Evolutionary conservation across 2,329 filamentous ascomycete species (phyloP).

Genomic region (Aspergillus proliferans): DNA sequence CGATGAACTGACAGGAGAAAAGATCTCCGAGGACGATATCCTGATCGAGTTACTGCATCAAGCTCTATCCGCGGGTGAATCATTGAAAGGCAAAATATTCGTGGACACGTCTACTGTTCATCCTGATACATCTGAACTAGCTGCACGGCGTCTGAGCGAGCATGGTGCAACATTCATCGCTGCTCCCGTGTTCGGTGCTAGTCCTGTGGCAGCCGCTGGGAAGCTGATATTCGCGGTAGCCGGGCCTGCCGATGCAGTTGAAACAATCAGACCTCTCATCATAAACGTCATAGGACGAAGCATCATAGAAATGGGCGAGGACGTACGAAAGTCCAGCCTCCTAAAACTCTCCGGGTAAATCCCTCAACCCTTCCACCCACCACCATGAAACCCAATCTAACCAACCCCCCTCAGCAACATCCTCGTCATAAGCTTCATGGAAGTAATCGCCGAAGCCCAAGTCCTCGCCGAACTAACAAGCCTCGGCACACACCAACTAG

Average conservation of each 20-base stretch:
- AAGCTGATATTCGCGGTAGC: conserved; percentile 44
- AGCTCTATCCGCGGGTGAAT: conserved; percentile 11
- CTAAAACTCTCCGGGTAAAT: conserved; percentile 41
- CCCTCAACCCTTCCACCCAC: neutral
- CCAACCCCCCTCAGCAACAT: conserved; percentile 36
- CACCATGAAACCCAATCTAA: conserved; percentile 1
- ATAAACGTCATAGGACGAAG: conserved; percentile 28
- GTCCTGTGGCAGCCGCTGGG: conserved; percentile 43
- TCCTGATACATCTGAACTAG: conserved; percentile 35
- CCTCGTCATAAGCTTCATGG: conserved; percentile 46
- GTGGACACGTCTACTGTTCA: conserved; percentile 49
- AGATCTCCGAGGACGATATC: conserved; percentile 41
- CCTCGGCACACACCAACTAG: conserved; percentile 36
- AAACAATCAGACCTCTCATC: conserved; percentile 34
- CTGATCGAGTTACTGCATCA: conserved; percentile 27
- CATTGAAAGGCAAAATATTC: conserved; percentile 36
- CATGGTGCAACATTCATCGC: conserved; percentile 37
- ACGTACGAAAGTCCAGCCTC: conserved; percentile 40
- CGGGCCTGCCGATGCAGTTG: conserved; percentile 33
- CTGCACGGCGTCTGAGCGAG: conserved; percentile 21
- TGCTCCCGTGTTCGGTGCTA: conserved; percentile 48
- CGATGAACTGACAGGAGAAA: conserved; percentile 1
- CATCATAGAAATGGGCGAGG: conserved; percentile 39
- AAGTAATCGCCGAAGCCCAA: conserved; percentile 46
- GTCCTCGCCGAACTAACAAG: conserved; percentile 44